Conservation (phyloP, 164 flowering plant species). For the Cinnamomum chago region DNA sequence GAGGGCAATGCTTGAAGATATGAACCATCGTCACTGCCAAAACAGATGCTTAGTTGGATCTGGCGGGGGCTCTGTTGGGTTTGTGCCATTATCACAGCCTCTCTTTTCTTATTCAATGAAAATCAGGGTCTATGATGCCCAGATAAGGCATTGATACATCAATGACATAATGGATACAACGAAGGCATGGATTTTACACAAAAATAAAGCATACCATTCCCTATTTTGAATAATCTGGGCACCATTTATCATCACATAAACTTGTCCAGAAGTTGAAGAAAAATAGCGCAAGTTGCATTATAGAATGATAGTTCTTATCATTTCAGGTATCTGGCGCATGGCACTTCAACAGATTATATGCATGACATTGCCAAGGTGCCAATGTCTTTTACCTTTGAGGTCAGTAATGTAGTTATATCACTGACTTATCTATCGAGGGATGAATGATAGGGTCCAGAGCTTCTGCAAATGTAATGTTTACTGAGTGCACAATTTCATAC, state of each 20-base stretch:
- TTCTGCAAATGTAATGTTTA: background rate
- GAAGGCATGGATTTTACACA: too few species aligned
- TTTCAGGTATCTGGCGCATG: constrained; percentile 91
- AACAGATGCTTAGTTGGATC: constrained; percentile 90
- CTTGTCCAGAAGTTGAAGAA: background rate
- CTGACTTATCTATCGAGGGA: background rate
- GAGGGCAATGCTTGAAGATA: constrained; percentile 59
- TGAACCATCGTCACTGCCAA: constrained; percentile 70
- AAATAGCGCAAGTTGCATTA: background rate
- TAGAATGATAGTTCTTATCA: background rate
- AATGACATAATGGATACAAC: too few species aligned
- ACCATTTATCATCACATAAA: background rate
- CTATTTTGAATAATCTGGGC: too few species aligned
- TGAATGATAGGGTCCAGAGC: background rate
- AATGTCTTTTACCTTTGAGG: constrained; percentile 99
- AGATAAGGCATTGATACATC: too few species aligned
- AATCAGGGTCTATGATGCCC: too few species aligned
- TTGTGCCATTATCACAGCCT: constrained; percentile 22
- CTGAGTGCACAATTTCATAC: background rate
- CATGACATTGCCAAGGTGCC: constrained; percentile 79
- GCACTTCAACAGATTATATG: constrained; percentile 98
- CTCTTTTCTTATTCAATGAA: too few species aligned
- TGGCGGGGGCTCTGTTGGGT: constrained; percentile 99
- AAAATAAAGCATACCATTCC: too few species aligned
- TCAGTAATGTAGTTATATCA: constrained; percentile 25